Base-by-base conservation (phyloP, 2,329 filamentous ascomycete species). In the Westerdykella sp. region DNA sequence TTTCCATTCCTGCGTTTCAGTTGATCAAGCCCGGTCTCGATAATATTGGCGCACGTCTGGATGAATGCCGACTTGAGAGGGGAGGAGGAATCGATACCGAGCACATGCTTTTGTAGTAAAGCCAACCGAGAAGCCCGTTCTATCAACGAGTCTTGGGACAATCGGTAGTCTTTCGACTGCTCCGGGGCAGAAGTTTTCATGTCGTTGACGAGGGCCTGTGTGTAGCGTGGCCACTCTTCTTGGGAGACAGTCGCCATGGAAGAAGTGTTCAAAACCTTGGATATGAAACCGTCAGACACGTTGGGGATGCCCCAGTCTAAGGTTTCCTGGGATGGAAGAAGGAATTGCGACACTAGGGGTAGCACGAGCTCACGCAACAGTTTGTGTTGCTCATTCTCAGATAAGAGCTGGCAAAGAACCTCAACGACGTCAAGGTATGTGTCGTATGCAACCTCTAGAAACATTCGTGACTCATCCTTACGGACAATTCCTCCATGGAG, bases 111-210 rank as follows among this genome's bases (percentile, higher is more conserved):
- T 51, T 55, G 66, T 1, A 76, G 68, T 47, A 85, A 83, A 69
- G 87, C 63, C 55, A 69, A 87, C 1, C 85, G 81, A 37, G 74
- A 72, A 0, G 83, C 82, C 54, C 85, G 78, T 6, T 81, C 73
- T 9, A 79, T 78, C 21, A 95, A 74, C 34, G 73, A 72, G 40
- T 79, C 75, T 60, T 95, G 88, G 0, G 87, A 94, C 34, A 75
- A 74, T 21, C 78, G 75, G 53, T 86, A 86, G 14, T 88, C 85
- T 48, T 84, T 84, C 0, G 88, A 89, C 43, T 91, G 81, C 59
- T 91, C 88, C 1, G 90, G 88, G 5, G 87, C 75, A 0, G 88
- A 94, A 5, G 79, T 78, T 42, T 81, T 82, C 44, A 95, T 81
- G 31, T 78, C 75, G 25, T 80, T 72, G 21, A 83, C 72, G n/a